These are phyloP conservation scores for Hypomyces rosellus DNA, from an alignment of 2,329 filamentous ascomycete species.

Conservation along the genomic window DNA sequence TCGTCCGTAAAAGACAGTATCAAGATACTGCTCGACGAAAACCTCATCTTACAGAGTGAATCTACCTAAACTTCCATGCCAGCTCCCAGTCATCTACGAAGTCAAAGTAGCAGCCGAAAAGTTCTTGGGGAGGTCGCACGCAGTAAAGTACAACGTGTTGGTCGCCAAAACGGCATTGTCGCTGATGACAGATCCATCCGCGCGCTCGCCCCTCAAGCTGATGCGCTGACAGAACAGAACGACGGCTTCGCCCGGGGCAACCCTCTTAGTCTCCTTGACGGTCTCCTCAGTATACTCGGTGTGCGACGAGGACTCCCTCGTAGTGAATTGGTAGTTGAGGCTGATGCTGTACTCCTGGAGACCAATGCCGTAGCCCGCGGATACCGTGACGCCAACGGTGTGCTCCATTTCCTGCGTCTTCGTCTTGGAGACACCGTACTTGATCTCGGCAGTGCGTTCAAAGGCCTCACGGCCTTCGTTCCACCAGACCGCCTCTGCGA, in stretches of 20 bases:
- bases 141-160: not conserved
- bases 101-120: not conserved
- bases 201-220: not conserved
- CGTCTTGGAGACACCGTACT: constrained; percentile 2
- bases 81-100: too few relatives aligned
- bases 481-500: not conserved
- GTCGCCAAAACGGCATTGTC: not conserved
- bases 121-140: constrained; percentile 1
- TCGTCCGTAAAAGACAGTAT: too few relatives aligned
- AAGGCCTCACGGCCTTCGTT: not conserved
- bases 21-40: too few relatives aligned
- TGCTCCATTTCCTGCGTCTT: constrained; percentile 1
- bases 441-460: not conserved
- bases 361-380: not conserved
- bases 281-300: constrained; percentile 3
- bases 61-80: too few relatives aligned
- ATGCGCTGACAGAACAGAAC: constrained; percentile 4
- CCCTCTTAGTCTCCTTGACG: not conserved
- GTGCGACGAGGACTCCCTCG: not conserved
- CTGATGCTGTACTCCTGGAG: not conserved
- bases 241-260: not conserved
- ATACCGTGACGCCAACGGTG: not conserved
- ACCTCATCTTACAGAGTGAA: too few relatives aligned
- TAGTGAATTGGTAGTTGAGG: constrained; percentile 9
- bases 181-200: not conserved